These are phyloP conservation scores for Penicillium turbatum DNA, from an alignment of 495 filamentous ascomycete species.

Conservation along the genomic window DNA sequence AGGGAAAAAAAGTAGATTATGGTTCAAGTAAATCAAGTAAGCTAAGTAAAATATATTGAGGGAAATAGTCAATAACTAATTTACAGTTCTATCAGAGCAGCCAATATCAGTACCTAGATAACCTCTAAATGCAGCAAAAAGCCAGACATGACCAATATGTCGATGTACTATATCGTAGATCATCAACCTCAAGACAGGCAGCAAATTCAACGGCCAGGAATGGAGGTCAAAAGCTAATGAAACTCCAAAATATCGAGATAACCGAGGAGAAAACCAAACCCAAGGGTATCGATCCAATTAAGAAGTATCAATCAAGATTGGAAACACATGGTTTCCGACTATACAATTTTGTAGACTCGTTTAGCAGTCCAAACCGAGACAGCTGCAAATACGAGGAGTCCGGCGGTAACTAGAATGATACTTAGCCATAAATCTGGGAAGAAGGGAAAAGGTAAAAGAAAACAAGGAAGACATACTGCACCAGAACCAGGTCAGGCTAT, in stretches of 20 bases:
- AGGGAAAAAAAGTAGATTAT: neutral
- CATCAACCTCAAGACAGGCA: neutral
- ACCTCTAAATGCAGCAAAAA: neutral
- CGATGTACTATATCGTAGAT: constrained; percentile 3
- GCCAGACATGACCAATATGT: neutral
- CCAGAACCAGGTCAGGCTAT: constrained; percentile 61
- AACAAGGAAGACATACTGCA: constrained; percentile 42
- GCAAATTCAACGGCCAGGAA: neutral
- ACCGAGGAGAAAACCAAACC: neutral
- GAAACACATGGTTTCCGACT: neutral
- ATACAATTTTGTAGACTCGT: constrained; percentile 66
- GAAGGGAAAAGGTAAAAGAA: neutral
- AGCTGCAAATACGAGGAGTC: constrained; percentile 71
- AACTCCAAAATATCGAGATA: neutral
- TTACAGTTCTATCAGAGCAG: constrained; percentile 1
- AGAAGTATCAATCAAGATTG: neutral
- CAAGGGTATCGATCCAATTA: constrained; percentile 1
- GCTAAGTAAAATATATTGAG: neutral
- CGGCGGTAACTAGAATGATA: constrained; percentile 57
- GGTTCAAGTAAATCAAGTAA: neutral
- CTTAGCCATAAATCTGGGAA: constrained; percentile 2
- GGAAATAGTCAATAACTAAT: neutral
- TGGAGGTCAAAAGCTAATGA: neutral
- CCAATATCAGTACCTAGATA: neutral
- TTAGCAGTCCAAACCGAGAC: constrained; percentile 80